These are phyloP conservation scores for Aurantiochytrium sp. DNA, from an alignment of 108 stramenopile genomes.

Conservation along the genomic window DNA sequence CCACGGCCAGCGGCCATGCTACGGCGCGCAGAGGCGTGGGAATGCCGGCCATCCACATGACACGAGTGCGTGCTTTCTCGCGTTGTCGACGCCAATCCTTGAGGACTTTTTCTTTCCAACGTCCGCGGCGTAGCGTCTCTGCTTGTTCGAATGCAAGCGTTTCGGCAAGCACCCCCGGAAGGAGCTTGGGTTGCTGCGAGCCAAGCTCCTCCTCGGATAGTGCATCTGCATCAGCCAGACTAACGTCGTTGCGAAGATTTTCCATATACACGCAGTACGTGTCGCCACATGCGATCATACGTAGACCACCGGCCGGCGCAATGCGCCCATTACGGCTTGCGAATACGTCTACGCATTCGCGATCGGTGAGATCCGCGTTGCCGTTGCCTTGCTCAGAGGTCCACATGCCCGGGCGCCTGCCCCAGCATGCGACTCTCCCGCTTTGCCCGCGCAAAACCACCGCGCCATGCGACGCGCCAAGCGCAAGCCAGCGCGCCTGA, in stretches of 20 bases:
- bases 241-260: not conserved
- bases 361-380: no score
- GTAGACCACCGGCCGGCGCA: not conserved
- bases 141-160: not conserved
- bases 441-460: not conserved
- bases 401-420: not conserved
- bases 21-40: not conserved
- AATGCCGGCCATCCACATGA: not conserved
- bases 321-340: no score
- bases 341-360: no score
- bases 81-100: not conserved
- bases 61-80: not conserved
- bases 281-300: not conserved
- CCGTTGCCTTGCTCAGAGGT: not conserved
- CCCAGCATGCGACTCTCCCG: not conserved
- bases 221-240: not conserved
- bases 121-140: not conserved
- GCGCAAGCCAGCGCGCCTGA: not conserved
- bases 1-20: not conserved
- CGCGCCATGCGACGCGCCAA: not conserved
- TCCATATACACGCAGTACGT: not conserved
- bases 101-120: not conserved
- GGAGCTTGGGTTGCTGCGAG: not conserved
- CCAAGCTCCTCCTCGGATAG: not conserved
- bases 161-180: not conserved